Evolutionary conservation across 805 yeast genomes (phyloP).

Genomic region (Kodamaea jinghongensis): DNA sequence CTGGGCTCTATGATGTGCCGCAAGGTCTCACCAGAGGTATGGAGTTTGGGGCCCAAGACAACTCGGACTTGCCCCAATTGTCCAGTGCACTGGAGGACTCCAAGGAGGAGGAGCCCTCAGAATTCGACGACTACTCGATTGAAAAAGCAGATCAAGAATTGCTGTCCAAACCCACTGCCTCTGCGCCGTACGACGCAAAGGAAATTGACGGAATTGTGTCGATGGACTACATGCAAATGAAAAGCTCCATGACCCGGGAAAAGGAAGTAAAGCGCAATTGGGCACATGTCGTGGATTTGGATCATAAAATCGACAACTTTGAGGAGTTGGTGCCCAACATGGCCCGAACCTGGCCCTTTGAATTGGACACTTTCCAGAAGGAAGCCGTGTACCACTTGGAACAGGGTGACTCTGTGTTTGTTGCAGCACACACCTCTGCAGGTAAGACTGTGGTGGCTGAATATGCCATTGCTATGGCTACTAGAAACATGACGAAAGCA

Average conservation of each 20-base stretch:
- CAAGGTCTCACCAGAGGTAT: conserved; percentile 82
- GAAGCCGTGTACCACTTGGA: conserved; percentile 96
- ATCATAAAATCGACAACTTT: conserved; percentile 80
- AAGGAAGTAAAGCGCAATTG: conserved; percentile 55
- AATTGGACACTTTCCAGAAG: conserved; percentile 90
- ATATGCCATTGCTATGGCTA: conserved; percentile 96
- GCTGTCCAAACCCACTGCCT: neutral
- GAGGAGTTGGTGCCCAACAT: conserved; percentile 86
- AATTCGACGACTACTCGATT: conserved; percentile 4
- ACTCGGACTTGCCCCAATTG: conserved; percentile 4
- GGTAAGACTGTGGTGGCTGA: conserved; percentile 99
- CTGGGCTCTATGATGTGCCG: conserved; percentile 78
- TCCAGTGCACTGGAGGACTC: conserved; percentile 14
- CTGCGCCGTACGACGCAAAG: conserved; percentile 32
- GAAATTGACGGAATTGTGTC: conserved; percentile 48
- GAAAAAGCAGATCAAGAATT: neutral
- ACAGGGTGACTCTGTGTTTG: conserved; percentile 97
- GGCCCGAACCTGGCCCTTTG: conserved; percentile 94
- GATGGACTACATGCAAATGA: conserved; percentile 27
- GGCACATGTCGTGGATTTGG: conserved; percentile 94
- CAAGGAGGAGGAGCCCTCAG: conserved; percentile 7
- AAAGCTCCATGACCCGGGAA: conserved; percentile 22
- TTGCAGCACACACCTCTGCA: conserved; percentile 98
- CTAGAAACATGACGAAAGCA: conserved; percentile 92
- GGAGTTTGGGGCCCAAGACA: conserved; percentile 17